phyloP scores from a whole-genome alignment of 2,329 filamentous ascomycete species.

The Beauveria sp. region DNA sequence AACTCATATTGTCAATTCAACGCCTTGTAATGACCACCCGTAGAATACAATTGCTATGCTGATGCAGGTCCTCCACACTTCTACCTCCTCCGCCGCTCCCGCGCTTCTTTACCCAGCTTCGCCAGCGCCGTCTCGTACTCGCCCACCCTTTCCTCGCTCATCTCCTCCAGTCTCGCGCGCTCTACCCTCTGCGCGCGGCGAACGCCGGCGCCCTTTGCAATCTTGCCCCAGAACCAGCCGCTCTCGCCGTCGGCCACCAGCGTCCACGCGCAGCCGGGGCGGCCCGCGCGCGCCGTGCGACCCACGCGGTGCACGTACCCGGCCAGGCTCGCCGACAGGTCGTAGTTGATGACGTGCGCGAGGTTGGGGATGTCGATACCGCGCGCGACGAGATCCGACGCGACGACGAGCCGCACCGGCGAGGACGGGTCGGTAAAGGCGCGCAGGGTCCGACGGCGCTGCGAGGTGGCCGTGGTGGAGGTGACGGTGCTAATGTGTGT shows the following conservation, averaged over 20 bases:
- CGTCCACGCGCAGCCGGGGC: conserved; percentile 73
- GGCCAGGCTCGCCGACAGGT: conserved; percentile 71
- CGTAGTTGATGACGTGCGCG: conserved; percentile 87
- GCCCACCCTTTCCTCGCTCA: conserved; percentile 38
- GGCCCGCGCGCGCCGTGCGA: conserved; percentile 77
- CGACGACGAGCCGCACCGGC: conserved; percentile 68
- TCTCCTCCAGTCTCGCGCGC: conserved; percentile 39
- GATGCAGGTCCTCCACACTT: neutral
- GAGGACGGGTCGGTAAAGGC: conserved; percentile 61
- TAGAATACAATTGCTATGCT: conserved; percentile 3
- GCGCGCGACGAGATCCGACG: conserved; percentile 86
- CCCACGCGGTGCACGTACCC: conserved; percentile 90
- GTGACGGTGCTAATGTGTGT: conserved; percentile 61
- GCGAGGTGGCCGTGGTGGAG: conserved; percentile 67
- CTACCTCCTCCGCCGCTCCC: conserved; percentile 20
- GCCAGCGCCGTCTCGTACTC: conserved; percentile 51
- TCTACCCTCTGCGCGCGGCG: conserved; percentile 37
- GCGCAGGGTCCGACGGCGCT: conserved; percentile 58
- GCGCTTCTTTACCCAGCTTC: conserved; percentile 54
- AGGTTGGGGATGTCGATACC: conserved; percentile 77
- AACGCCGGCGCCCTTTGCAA: conserved; percentile 52
- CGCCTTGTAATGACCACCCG: neutral
- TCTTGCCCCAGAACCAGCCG: conserved; percentile 84
- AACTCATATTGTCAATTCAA: neutral
- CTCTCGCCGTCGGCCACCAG: conserved; percentile 75